Conservation (phyloP, 2,329 filamentous ascomycete species). For the Epichloe glyceriae region DNA sequence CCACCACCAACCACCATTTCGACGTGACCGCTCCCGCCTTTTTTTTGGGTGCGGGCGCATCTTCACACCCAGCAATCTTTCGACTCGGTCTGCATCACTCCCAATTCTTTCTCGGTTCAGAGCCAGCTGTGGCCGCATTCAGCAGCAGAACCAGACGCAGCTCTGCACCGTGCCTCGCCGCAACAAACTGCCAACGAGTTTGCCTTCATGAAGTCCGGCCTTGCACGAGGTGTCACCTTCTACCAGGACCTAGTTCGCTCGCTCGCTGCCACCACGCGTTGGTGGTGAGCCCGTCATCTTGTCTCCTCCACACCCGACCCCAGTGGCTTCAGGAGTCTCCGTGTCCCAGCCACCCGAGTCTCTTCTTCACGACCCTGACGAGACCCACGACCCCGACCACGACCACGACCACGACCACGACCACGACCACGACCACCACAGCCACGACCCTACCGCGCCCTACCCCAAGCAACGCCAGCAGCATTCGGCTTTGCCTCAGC, state of each 20-base stretch:
- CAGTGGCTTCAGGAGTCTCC: slow-evolving; percentile 28
- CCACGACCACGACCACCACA: slow-evolving; percentile 42
- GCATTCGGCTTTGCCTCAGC: slow-evolving; percentile 7
- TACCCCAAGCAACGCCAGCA: slow-evolving; percentile 32
- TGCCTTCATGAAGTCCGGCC: background rate
- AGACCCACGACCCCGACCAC: slow-evolving; percentile 30
- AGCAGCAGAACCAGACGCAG: background rate
- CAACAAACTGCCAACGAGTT: background rate
- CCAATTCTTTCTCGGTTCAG: background rate
- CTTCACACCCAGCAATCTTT: slow-evolving; percentile 1
- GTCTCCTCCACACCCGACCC: slow-evolving; percentile 27
- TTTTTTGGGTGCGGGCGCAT: background rate
- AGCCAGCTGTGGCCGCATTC: background rate
- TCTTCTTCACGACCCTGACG: slow-evolving; percentile 40
- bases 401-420: slow-evolving; percentile 22
- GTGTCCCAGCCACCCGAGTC: slow-evolving; percentile 29
- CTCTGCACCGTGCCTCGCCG: background rate
- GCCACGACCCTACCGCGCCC: slow-evolving; percentile 20
- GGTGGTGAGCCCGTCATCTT: slow-evolving; percentile 33
- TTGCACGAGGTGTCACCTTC: background rate
- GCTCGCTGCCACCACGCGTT: slow-evolving; percentile 19
- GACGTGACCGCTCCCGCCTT: slow-evolving; percentile 13
- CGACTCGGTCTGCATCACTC: background rate
- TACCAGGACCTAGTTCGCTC: background rate
- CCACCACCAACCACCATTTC: slow-evolving; percentile 21